Conservation (phyloP, 129 eudicot genomes). For the Cynara cardunculus region DNA sequence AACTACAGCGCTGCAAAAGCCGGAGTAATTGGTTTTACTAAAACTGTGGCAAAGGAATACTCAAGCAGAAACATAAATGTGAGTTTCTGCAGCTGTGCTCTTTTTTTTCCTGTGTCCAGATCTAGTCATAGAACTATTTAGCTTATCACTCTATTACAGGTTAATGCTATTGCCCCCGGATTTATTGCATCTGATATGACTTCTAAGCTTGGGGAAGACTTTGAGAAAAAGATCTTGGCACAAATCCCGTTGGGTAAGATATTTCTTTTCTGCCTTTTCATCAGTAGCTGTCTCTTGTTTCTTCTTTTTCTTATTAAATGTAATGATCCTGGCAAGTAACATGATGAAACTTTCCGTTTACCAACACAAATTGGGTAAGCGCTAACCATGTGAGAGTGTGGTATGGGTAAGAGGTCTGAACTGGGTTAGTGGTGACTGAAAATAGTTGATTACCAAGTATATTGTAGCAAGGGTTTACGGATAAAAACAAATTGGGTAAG, state of each 20-base stretch:
- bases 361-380: not conserved
- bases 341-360: not conserved
- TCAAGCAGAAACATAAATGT: conserved; percentile 88
- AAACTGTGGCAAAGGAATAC: conserved; percentile 93
- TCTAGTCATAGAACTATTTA: not conserved
- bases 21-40: conserved; percentile 91
- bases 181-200: conserved; percentile 99
- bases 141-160: conserved; percentile 40
- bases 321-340: not conserved
- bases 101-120: not conserved
- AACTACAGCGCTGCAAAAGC: conserved; percentile 99
- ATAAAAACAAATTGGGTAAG: not conserved
- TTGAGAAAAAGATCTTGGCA: conserved; percentile 78
- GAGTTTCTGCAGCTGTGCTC: conserved; percentile 14
- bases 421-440: not conserved
- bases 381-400: not conserved
- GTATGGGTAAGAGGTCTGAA: not conserved
- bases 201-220: conserved; percentile 78
- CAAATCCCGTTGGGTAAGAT: conserved; percentile 81
- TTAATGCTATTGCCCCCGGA: conserved; percentile 96
- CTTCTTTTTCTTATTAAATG: not conserved
- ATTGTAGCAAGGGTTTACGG: not conserved
- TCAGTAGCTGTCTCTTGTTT: not conserved
- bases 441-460: not conserved
- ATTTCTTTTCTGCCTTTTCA: not conserved